Evolutionary conservation across 768 basidiomycete genomes (phyloP).

Genomic region (Podaxis sp.): DNA sequence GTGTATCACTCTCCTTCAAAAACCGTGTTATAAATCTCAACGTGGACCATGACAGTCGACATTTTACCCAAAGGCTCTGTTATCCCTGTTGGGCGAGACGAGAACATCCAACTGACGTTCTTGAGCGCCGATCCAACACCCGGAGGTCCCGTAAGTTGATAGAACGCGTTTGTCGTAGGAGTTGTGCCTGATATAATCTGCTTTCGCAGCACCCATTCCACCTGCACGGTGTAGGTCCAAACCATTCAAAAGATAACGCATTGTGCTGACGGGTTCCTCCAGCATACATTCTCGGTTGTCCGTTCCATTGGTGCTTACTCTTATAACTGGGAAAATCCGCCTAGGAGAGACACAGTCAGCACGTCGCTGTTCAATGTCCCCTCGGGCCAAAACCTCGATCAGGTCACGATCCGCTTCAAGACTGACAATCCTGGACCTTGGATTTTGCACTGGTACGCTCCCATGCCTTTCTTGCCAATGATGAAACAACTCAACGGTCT

Average conservation of each 20-base stretch:
- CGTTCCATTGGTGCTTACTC: slow-evolving; percentile 2
- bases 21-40: too few relatives aligned
- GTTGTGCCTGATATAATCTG: background rate
- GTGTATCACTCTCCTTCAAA: background rate
- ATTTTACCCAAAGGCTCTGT: slow-evolving; percentile 40
- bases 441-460: slow-evolving; percentile 23
- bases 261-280: background rate
- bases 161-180: background rate
- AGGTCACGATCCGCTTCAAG: slow-evolving; percentile 43
- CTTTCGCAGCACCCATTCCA: slow-evolving; percentile 16
- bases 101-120: background rate
- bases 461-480: background rate
- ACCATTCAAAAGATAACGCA: background rate
- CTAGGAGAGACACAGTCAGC: slow-evolving; percentile 18
- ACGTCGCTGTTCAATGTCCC: background rate
- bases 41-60: background rate
- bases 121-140: background rate
- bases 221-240: slow-evolving; percentile 25
- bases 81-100: slow-evolving; percentile 36
- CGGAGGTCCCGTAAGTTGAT: slow-evolving; percentile 4
- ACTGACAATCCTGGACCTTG: slow-evolving; percentile 48
- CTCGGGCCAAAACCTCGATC: slow-evolving; percentile 15
- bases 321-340: slow-evolving; percentile 15
- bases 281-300: slow-evolving; percentile 23
- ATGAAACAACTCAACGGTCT: background rate